A percentile compares a stretch with the other conserved stretches of the same genome.
These are phyloP conservation scores for Salisapilia sapeloensis DNA, from an alignment of 352 stramenopile species.

Conservation along the genomic window DNA sequence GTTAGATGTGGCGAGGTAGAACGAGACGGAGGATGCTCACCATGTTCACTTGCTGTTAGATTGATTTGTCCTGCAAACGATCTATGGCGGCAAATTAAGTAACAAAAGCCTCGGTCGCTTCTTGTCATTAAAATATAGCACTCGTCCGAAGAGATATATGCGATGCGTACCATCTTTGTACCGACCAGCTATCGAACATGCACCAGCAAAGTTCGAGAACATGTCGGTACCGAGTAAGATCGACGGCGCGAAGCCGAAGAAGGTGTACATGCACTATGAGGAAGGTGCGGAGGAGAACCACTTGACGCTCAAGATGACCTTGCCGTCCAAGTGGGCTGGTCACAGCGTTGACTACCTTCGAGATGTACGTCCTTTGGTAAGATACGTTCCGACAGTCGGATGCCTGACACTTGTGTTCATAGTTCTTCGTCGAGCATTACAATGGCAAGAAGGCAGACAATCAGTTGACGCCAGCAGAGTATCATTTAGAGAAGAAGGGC, in stretches of 20 bases:
- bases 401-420: neutral
- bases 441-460: constrained; percentile 79
- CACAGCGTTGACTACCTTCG: constrained; percentile 74
- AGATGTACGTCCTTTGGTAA: constrained; percentile 13
- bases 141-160: too few relatives aligned
- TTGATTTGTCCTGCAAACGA: too few relatives aligned
- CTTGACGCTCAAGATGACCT: constrained; percentile 77
- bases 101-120: too few relatives aligned
- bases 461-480: constrained; percentile 18
- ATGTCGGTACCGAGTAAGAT: constrained; percentile 36
- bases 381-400: neutral
- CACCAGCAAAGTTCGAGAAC: too few relatives aligned
- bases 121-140: too few relatives aligned
- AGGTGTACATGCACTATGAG: constrained; percentile 82
- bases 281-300: constrained; percentile 35
- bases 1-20: too few relatives aligned
- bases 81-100: too few relatives aligned
- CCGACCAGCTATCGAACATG: too few relatives aligned
- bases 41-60: too few relatives aligned
- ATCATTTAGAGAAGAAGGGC: constrained; percentile 61
- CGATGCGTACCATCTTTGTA: too few relatives aligned
- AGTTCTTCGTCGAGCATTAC: constrained; percentile 86
- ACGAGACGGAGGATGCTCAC: too few relatives aligned
- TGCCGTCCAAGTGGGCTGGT: constrained; percentile 72
- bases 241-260: constrained; percentile 69